phyloP scores from a whole-genome alignment of 2,329 filamentous ascomycete species.

The Thielaviopsis euricoi region DNA sequence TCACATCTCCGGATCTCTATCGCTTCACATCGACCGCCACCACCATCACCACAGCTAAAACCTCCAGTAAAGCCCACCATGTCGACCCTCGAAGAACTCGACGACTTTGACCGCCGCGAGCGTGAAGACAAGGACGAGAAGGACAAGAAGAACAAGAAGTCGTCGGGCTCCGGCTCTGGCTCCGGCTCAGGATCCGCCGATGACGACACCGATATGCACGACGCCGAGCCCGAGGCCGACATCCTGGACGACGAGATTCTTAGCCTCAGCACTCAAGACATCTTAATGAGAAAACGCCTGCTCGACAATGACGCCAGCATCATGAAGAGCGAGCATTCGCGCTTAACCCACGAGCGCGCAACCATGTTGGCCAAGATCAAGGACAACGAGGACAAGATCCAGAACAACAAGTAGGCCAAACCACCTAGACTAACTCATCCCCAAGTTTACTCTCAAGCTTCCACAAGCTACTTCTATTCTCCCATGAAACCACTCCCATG shows the following conservation, averaged over 20 bases:
- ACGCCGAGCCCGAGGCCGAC: slow-evolving; percentile 64
- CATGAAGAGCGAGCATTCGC: slow-evolving; percentile 94
- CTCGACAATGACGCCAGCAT: slow-evolving; percentile 96
- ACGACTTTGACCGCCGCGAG: slow-evolving; percentile 68
- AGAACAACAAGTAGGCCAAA: slow-evolving; percentile 93
- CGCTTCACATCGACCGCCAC: background rate
- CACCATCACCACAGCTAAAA: too few relatives aligned
- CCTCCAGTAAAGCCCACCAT: slow-evolving; percentile 30
- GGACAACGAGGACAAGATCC: slow-evolving; percentile 97
- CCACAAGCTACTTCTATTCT: too few relatives aligned
- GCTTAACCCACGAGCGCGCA: slow-evolving; percentile 85
- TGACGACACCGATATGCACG: slow-evolving; percentile 82
- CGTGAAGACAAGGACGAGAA: slow-evolving; percentile 36
- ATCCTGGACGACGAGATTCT: slow-evolving; percentile 88
- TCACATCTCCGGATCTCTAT: too few relatives aligned
- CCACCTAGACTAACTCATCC: too few relatives aligned
- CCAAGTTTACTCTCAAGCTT: too few relatives aligned
- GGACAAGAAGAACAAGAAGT: slow-evolving; percentile 21
- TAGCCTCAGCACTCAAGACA: slow-evolving; percentile 83
- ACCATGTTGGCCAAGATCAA: slow-evolving; percentile 98
- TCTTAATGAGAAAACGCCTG: slow-evolving; percentile 75
- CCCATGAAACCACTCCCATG: too few relatives aligned
- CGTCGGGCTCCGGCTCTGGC: slow-evolving; percentile 17
- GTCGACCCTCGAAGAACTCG: slow-evolving; percentile 85
- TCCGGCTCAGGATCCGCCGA: slow-evolving; percentile 39